Evolutionary conservation across 768 basidiomycete genomes (phyloP).

Genomic region (Agaricus blazei): DNA sequence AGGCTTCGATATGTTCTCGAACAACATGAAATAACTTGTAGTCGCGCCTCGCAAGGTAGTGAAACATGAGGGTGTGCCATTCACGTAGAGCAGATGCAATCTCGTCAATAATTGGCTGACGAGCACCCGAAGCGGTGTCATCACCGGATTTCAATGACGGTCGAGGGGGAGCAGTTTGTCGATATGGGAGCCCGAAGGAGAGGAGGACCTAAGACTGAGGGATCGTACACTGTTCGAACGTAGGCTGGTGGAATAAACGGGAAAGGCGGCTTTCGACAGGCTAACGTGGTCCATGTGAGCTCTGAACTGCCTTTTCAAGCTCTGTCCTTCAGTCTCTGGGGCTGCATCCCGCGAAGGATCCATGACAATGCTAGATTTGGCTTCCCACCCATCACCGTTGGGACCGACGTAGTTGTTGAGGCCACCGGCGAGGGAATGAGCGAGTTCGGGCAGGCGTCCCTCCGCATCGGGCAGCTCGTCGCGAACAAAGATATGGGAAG

Average conservation of each 20-base stretch:
- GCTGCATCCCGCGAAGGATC: constrained; percentile 60
- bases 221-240: constrained; percentile 67
- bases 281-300: constrained; percentile 73
- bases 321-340: constrained; percentile 39
- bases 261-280: constrained; percentile 64
- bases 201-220: constrained; percentile 68
- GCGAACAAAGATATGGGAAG: constrained; percentile 80
- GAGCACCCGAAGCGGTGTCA: constrained; percentile 78
- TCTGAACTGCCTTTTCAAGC: constrained; percentile 58
- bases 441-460: constrained; percentile 75
- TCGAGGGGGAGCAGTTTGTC: constrained; percentile 80
- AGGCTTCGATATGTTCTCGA: constrained; percentile 82
- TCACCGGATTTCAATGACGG: constrained; percentile 95
- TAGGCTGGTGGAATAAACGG: constrained; percentile 72
- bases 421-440: constrained; percentile 43
- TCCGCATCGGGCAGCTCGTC: constrained; percentile 87
- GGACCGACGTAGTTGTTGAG: constrained; percentile 23
- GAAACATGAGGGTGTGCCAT: constrained; percentile 92
- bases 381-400: constrained; percentile 40
- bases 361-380: constrained; percentile 42
- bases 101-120: constrained; percentile 93
- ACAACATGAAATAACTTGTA: constrained; percentile 87
- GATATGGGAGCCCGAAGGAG: constrained; percentile 58
- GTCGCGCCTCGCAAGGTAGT: constrained; percentile 83
- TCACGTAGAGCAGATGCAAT: constrained; percentile 94